Evolutionary conservation across 2,329 filamentous ascomycete species (phyloP), one percentile per base, ranked within the genome.

Genomic region (Ambrosiella xylebori): DNA sequence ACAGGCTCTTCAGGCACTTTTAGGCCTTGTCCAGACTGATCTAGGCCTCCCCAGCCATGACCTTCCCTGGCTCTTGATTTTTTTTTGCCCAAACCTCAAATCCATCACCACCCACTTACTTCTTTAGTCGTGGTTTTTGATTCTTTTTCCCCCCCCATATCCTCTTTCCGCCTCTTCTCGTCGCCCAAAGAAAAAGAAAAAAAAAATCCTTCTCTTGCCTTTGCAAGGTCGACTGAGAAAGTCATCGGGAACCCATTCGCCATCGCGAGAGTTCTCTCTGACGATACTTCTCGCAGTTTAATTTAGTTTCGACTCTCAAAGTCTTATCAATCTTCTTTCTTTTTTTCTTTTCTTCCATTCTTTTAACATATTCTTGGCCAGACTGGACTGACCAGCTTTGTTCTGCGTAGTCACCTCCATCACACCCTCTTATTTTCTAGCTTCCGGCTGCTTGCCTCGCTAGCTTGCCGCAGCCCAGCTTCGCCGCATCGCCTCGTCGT

Each of bases 401-500:
- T 19, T 51, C 47, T 51, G 47, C 47, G 47, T 51, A 15, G 37
- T 36, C 27, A 9, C 27, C 27, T 39, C 45, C 36, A 36, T 58
- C 40, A 11, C 41, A n/a, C 19, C n/a, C 37, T 57, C 49, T 35
- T 38, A 35, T 44, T 36, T 19, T 39, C 36, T 50, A 50, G 35
- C 13, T 8, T 41, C 17, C 54, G 54, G 47, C 56, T 38, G 50
- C 50, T 57, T 36, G 40, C 49, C 55, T 40, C 36, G 37, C 55
- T 55, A 15, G 45, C 39, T 37, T 44, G 49, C n/a, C 15, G 39
- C 53, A 54, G 54, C 17, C 49, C 51, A 51, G 50, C 49, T 54
- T 57, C 54, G 54, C 36, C 19, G 52, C 45, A 49, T 61, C 47
- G 59, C 56, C 52, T 54, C 52, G 52, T 54, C 37, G 52, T 38